Evolutionary conservation across 208 protist genomes (phyloP).

Genomic region (Polymyxa betae): DNA sequence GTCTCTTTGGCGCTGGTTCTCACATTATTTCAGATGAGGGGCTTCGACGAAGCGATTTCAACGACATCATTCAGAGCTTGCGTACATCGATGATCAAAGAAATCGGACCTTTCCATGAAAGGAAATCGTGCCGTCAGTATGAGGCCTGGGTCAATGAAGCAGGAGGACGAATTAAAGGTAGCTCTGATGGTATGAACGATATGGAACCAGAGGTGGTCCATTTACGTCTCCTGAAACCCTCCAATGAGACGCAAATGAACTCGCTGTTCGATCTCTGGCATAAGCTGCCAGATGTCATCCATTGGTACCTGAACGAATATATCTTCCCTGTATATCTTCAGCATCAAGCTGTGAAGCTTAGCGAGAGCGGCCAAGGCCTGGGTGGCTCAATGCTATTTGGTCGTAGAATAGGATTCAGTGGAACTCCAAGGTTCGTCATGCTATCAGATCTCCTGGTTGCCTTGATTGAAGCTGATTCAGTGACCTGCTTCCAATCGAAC

Average conservation of each 20-base stretch:
- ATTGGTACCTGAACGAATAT: conserved; percentile 77
- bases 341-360: conserved; percentile 81
- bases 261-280: conserved; percentile 71
- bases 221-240: conserved; percentile 60
- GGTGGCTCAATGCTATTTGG: conserved; percentile 89
- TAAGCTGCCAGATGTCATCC: conserved; percentile 74
- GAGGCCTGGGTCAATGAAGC: conserved; percentile 58
- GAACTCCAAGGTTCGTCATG: too few relatives aligned
- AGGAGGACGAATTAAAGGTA: conserved; percentile 57
- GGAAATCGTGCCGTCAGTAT: conserved; percentile 35
- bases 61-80: conserved; percentile 61
- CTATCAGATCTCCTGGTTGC: too few relatives aligned
- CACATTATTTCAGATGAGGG: too few relatives aligned
- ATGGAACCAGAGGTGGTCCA: conserved; percentile 58
- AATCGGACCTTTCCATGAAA: conserved; percentile 54
- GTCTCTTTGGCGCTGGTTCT: too few relatives aligned
- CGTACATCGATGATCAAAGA: conserved; percentile 56
- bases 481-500: conserved; percentile 87
- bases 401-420: conserved; percentile 87
- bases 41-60: conserved; percentile 64
- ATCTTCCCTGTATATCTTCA: conserved; percentile 73
- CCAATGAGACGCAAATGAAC: conserved; percentile 70
- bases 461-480: too few relatives aligned
- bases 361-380: conserved; percentile 88
- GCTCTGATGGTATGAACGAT: conserved; percentile 44